A percentile compares a stretch with the other conserved stretches of the same genome.
phyloP scores from a whole-genome alignment of 495 filamentous ascomycete species.

The Amniculicola lignicola region DNA sequence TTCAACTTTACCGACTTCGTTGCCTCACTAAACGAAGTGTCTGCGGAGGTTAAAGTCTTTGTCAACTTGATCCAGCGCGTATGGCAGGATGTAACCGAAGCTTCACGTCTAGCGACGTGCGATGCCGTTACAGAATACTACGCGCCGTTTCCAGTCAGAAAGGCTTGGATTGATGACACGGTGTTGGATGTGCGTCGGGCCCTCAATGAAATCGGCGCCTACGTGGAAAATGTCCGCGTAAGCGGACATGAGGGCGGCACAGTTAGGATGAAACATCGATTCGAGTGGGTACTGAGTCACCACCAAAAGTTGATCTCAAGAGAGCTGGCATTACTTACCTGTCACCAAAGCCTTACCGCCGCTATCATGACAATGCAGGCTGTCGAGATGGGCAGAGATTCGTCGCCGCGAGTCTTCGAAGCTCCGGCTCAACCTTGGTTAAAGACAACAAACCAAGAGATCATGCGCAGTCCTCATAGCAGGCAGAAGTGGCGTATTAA shows the following conservation, averaged over 20 bases:
- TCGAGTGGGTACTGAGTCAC: constrained; percentile 37
- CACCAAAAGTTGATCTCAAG: constrained; percentile 34
- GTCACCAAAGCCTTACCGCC: constrained; percentile 35
- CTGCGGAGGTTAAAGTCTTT: constrained; percentile 34
- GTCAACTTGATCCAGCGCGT: constrained; percentile 35
- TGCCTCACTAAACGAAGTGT: constrained; percentile 23
- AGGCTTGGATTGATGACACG: constrained; percentile 29
- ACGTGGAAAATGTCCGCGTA: constrained; percentile 31
- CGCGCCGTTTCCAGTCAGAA: constrained; percentile 18
- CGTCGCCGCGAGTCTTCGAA: neutral
- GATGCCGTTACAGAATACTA: constrained; percentile 19
- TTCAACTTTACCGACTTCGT: constrained; percentile 36
- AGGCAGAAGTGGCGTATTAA: constrained; percentile 23
- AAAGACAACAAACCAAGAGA: neutral
- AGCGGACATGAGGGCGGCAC: constrained; percentile 28
- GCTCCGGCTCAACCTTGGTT: constrained; percentile 17
- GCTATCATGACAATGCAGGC: constrained; percentile 25
- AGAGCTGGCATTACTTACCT: constrained; percentile 24
- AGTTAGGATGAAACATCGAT: constrained; percentile 25
- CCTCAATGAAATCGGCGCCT: constrained; percentile 38
- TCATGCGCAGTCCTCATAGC: constrained; percentile 22
- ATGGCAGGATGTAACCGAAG: constrained; percentile 33
- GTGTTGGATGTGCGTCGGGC: constrained; percentile 31
- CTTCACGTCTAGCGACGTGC: constrained; percentile 26
- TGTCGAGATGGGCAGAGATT: constrained; percentile 9